Evolutionary conservation across 208 protist genomes (phyloP).

Genomic region (Crithidia fasciculata): DNA sequence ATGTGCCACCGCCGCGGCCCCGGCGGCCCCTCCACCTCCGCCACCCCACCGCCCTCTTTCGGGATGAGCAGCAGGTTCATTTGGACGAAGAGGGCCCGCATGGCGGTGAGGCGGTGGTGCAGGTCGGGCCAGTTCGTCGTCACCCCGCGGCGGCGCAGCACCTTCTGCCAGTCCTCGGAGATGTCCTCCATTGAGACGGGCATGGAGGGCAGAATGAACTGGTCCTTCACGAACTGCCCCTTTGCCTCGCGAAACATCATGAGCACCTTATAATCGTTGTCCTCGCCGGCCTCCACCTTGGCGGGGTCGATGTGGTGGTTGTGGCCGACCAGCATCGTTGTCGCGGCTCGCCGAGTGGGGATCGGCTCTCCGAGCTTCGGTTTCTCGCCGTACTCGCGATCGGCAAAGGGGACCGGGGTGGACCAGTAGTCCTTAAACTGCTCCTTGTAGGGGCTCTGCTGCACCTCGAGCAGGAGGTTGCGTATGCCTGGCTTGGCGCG

Average conservation of each 20-base stretch:
- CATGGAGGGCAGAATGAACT: constrained; percentile 81
- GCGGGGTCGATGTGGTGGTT: constrained; percentile 69
- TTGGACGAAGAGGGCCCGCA: constrained; percentile 73
- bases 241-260: constrained; percentile 87
- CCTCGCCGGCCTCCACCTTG: constrained; percentile 68
- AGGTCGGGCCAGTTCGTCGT: constrained; percentile 72
- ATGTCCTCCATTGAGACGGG: constrained; percentile 73
- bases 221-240: constrained; percentile 74
- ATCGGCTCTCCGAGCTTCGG: constrained; percentile 82
- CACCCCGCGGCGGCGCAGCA: constrained; percentile 75
- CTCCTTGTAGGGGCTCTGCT: constrained; percentile 90
- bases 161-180: constrained; percentile 75
- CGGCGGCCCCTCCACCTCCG: constrained; percentile 87
- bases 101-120: constrained; percentile 75
- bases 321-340: constrained; percentile 67
- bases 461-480: constrained; percentile 78
- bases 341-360: constrained; percentile 76
- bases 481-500: constrained; percentile 78
- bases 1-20: constrained; percentile 82
- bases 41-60: constrained; percentile 80
- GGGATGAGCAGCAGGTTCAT: constrained; percentile 84
- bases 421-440: constrained; percentile 92
- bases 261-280: constrained; percentile 92
- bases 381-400: constrained; percentile 87
- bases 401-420: constrained; percentile 81